Evolutionary conservation across 1,284 basidiomycete genomes (phyloP).

Genomic region (Crucibulum cyathiforme): DNA sequence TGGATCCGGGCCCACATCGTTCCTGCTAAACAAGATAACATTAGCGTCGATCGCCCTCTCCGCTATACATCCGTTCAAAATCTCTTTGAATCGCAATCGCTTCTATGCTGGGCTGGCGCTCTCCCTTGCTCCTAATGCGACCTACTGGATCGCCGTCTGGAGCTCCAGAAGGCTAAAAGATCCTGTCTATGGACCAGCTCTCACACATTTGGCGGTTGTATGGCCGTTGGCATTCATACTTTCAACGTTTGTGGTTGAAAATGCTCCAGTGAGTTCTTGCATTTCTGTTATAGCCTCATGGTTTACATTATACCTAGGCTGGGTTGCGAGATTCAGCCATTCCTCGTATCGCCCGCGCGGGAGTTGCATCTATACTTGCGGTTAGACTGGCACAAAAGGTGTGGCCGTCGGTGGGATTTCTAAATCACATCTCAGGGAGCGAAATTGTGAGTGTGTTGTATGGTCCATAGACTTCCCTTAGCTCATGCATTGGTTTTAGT

Average conservation of each 20-base stretch:
- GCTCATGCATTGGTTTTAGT: constrained; percentile 28
- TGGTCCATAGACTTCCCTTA: constrained; percentile 1
- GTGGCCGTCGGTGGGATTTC: constrained; percentile 23
- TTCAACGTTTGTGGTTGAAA: constrained; percentile 42
- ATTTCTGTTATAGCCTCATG: neutral
- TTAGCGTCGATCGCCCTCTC: constrained; percentile 42
- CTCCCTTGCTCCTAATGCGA: constrained; percentile 62
- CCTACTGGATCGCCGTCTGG: constrained; percentile 66
- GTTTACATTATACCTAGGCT: neutral
- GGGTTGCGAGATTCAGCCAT: neutral
- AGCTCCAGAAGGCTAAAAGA: constrained; percentile 54
- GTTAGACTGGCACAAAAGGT: constrained; percentile 23
- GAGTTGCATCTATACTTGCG: constrained; percentile 3
- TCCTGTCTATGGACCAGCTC: constrained; percentile 61
- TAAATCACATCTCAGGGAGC: constrained; percentile 36
- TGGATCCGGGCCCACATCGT: constrained; percentile 55
- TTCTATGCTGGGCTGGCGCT: constrained; percentile 52
- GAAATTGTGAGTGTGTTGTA: constrained; percentile 30
- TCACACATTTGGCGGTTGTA: constrained; percentile 62
- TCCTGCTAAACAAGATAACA: constrained; percentile 52
- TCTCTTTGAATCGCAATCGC: constrained; percentile 31
- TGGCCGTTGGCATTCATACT: constrained; percentile 60
- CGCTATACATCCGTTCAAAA: constrained; percentile 34
- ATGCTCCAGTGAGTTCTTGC: constrained; percentile 6
- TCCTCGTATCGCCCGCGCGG: neutral